Percentiles rank a stretch among this genome's conserved stretches.
These are phyloP conservation scores for Ephemerocybe angulata DNA, from an alignment of 768 basidiomycete genomes.

Conservation along the genomic window DNA sequence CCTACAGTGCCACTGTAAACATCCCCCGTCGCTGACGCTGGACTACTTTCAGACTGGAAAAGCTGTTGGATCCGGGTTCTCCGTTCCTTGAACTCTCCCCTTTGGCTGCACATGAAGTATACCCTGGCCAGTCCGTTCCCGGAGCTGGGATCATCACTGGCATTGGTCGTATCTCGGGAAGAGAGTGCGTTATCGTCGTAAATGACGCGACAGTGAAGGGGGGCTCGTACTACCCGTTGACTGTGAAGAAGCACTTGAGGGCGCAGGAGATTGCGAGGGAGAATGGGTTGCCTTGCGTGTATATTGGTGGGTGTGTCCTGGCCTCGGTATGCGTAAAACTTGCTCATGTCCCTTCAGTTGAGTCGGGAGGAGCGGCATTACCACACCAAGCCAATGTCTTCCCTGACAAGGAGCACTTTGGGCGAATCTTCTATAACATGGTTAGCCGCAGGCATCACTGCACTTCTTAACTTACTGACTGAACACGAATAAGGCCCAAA, in stretches of 20 bases:
- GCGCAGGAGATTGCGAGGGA: conserved; percentile 95
- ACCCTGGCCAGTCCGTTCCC: conserved; percentile 70
- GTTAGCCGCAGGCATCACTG: conserved; percentile 34
- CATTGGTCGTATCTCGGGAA: conserved; percentile 70
- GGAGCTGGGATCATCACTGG: conserved; percentile 91
- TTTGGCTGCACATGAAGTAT: conserved; percentile 85
- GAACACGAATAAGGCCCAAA: conserved; percentile 59
- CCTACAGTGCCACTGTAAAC: too few species aligned
- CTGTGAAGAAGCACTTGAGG: conserved; percentile 93
- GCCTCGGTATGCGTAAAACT: neutral
- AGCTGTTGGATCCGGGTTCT: conserved; percentile 79
- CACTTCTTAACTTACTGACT: neutral
- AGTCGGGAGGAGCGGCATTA: conserved; percentile 90
- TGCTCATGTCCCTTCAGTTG: conserved; percentile 47
- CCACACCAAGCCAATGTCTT: conserved; percentile 94
- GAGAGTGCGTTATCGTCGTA: conserved; percentile 86
- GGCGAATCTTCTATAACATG: conserved; percentile 97
- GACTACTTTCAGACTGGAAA: conserved; percentile 52
- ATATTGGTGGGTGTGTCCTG: conserved; percentile 61
- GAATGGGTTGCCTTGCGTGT: conserved; percentile 86
- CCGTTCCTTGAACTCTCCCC: conserved; percentile 89
- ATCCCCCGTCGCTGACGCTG: neutral
- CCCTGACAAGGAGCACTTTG: conserved; percentile 94
- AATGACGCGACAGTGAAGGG: conserved; percentile 95
- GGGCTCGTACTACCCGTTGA: conserved; percentile 87